phyloP scores from a whole-genome alignment of 345 rosid genomes.

The Heritiera fomes region DNA sequence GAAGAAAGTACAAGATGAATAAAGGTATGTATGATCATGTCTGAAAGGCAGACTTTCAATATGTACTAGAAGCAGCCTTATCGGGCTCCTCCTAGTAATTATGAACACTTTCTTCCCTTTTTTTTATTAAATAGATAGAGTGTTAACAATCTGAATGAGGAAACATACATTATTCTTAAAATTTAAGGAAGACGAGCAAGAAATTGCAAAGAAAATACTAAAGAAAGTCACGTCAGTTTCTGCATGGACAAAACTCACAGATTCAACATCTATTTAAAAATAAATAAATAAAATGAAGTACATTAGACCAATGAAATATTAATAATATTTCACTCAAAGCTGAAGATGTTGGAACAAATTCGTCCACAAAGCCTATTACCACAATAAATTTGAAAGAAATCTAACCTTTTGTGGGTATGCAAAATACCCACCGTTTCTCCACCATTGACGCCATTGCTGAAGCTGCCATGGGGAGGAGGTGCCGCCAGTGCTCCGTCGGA shows the following conservation, averaged over 20 bases:
- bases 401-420: no score
- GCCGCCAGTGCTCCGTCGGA: no score
- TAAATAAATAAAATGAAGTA: background rate
- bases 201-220: no score
- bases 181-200: background rate
- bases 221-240: no score
- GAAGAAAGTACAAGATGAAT: background rate
- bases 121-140: background rate
- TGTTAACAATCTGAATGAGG: background rate
- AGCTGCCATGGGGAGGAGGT: no score
- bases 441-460: no score
- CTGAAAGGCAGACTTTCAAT: background rate
- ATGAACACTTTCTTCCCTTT: background rate
- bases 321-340: constrained; percentile 9
- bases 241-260: no score
- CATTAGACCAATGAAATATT: background rate
- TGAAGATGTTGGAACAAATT: no score
- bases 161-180: background rate
- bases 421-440: no score
- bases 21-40: background rate
- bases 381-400: no score
- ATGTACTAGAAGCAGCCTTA: background rate
- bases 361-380: no score
- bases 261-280: background rate
- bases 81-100: background rate